phyloP scores from a whole-genome alignment of 2,329 filamentous ascomycete genomes.

The Epichloe hybrida region DNA sequence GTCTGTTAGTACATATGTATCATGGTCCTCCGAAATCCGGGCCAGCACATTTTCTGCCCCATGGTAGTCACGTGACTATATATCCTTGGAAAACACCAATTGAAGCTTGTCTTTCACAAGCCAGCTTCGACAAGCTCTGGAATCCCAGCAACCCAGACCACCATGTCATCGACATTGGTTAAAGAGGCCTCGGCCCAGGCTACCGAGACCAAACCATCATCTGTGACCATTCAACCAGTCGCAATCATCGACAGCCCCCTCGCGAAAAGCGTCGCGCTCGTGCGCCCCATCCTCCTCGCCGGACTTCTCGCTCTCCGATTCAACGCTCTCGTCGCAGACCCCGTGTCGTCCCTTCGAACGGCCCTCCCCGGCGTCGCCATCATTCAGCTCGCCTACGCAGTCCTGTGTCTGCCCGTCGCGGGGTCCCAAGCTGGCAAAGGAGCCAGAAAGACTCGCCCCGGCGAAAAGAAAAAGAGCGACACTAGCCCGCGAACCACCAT shows the following conservation, averaged over 20 bases:
- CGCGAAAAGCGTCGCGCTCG: constrained; percentile 42
- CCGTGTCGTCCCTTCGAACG: constrained; percentile 47
- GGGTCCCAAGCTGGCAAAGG: constrained; percentile 28
- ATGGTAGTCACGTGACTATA: not conserved
- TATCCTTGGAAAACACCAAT: not conserved
- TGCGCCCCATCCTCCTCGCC: constrained; percentile 56
- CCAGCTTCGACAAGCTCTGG: not conserved
- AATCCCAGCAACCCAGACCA: constrained; percentile 21
- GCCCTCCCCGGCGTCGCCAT: constrained; percentile 48
- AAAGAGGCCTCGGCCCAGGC: constrained; percentile 18
- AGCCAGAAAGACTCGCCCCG: constrained; percentile 36
- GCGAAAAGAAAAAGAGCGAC: constrained; percentile 40
- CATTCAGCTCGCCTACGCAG: constrained; percentile 50
- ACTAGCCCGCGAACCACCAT: constrained; percentile 29
- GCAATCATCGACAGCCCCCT: constrained; percentile 22
- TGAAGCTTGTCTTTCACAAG: not conserved
- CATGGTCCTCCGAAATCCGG: too few relatives aligned
- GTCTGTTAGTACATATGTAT: too few relatives aligned
- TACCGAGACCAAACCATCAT: constrained; percentile 14
- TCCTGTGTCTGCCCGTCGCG: constrained; percentile 50
- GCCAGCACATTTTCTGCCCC: not conserved
- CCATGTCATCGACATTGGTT: constrained; percentile 24
- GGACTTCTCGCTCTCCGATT: constrained; percentile 52
- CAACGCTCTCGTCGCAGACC: constrained; percentile 52
- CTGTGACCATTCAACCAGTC: constrained; percentile 22